Conservation (phyloP, 306 rosid species). For the Benincasa hispida region DNA sequence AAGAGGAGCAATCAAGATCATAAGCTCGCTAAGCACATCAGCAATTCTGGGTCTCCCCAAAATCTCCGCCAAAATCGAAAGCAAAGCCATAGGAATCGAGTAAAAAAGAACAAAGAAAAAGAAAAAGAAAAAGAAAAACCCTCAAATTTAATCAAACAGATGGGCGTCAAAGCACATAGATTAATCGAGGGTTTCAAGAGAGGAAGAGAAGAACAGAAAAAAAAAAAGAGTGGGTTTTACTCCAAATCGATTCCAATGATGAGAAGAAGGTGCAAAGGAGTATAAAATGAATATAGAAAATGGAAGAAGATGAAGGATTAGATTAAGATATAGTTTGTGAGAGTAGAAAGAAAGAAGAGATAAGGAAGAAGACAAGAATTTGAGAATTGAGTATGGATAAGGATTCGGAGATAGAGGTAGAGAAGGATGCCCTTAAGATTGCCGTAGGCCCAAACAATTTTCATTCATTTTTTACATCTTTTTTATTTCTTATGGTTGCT, state of each 20-base stretch:
- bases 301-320: neutral
- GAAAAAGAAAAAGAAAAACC: constrained; percentile 11
- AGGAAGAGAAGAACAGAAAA: neutral
- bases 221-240: neutral
- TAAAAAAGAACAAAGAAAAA: neutral
- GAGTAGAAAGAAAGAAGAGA: neutral
- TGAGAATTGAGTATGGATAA: constrained; percentile 33
- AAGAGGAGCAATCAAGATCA: constrained; percentile 42
- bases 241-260: constrained; percentile 9
- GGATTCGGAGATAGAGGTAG: constrained; percentile 49
- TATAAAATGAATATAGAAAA: neutral
- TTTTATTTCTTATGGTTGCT: neutral
- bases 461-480: neutral
- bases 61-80: constrained; percentile 34
- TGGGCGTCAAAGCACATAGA: constrained; percentile 21
- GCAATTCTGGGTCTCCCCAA: constrained; percentile 25
- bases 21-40: constrained; percentile 32
- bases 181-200: constrained; percentile 22
- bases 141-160: constrained; percentile 23
- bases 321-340: constrained; percentile 24
- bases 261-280: neutral
- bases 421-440: constrained; percentile 20
- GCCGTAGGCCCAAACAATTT: constrained; percentile 22
- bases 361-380: constrained; percentile 7
- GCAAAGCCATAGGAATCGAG: constrained; percentile 25